Evolutionary conservation across 2,329 filamentous ascomycete species (phyloP).

Genomic region (Clonostachys chloroleuca): DNA sequence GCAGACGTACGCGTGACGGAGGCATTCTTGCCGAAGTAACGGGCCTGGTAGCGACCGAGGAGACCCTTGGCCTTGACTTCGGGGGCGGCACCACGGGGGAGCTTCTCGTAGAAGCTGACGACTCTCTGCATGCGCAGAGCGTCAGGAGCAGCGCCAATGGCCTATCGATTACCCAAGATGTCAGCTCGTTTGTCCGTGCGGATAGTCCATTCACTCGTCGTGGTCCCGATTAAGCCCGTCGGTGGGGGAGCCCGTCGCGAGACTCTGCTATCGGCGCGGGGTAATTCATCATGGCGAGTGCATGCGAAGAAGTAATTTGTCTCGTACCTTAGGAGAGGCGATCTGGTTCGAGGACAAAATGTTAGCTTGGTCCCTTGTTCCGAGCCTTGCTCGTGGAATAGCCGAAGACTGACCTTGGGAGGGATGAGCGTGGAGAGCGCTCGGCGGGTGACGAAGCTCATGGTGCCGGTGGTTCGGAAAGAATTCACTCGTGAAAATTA

Average conservation of each 20-base stretch:
- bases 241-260: too few relatives aligned
- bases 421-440: slow-evolving; percentile 98
- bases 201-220: slow-evolving; percentile 1
- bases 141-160: slow-evolving; percentile 91
- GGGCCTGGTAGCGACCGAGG: slow-evolving; percentile 81
- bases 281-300: too few relatives aligned
- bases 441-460: slow-evolving; percentile 90
- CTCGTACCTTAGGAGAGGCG: slow-evolving; percentile 78
- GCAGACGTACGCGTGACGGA: slow-evolving; percentile 73
- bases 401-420: slow-evolving; percentile 71
- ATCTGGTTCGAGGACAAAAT: slow-evolving; percentile 43
- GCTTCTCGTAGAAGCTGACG: slow-evolving; percentile 98
- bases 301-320: slow-evolving; percentile 1
- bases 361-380: not conserved
- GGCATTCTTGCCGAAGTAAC: slow-evolving; percentile 94
- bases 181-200: not conserved
- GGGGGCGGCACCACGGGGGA: slow-evolving; percentile 87
- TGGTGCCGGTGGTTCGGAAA: slow-evolving; percentile 48
- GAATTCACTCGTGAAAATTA: slow-evolving; percentile 7
- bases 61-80: slow-evolving; percentile 77
- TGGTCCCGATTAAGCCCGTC: not conserved
- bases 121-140: slow-evolving; percentile 97
- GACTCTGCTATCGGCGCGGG: too few relatives aligned
- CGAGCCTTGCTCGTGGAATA: not conserved
- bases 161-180: slow-evolving; percentile 52